These are phyloP conservation scores for Andrographis paniculata DNA, from an alignment of 305 asterid species.

Conservation along the genomic window DNA sequence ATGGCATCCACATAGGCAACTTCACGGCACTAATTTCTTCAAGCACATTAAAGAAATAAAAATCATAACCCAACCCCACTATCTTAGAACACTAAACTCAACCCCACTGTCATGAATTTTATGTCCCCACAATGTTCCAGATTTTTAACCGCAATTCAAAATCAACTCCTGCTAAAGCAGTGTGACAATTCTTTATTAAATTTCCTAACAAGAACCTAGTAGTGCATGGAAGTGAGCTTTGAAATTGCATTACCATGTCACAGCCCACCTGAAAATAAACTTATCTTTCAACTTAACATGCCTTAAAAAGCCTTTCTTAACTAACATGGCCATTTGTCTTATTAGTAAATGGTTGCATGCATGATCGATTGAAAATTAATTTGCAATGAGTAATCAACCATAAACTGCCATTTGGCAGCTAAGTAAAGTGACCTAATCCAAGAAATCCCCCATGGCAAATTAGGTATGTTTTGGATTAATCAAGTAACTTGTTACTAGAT, in stretches of 20 bases:
- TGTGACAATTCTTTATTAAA: neutral
- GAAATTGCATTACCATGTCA: constrained; percentile 2
- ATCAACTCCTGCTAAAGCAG: neutral
- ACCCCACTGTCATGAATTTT: neutral
- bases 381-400: constrained; percentile 17
- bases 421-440: constrained; percentile 17
- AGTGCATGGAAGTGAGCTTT: neutral
- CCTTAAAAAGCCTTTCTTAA: constrained; percentile 8
- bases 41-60: too few species aligned
- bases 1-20: neutral
- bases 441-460: constrained; percentile 4
- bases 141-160: neutral
- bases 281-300: constrained; percentile 1
- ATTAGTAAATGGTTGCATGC: constrained; percentile 1
- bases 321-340: constrained; percentile 12
- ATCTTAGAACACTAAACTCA: neutral
- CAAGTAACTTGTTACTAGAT: neutral
- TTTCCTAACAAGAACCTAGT: constrained; percentile 2
- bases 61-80: neutral
- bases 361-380: constrained; percentile 6
- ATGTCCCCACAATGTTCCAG: constrained; percentile 3
- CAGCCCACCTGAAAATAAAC: neutral
- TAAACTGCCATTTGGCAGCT: constrained; percentile 7
- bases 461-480: too few species aligned
- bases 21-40: neutral